These are phyloP conservation scores for Fusarium sp. DNA, from an alignment of 2,329 filamentous ascomycete genomes.

Conservation along the genomic window DNA sequence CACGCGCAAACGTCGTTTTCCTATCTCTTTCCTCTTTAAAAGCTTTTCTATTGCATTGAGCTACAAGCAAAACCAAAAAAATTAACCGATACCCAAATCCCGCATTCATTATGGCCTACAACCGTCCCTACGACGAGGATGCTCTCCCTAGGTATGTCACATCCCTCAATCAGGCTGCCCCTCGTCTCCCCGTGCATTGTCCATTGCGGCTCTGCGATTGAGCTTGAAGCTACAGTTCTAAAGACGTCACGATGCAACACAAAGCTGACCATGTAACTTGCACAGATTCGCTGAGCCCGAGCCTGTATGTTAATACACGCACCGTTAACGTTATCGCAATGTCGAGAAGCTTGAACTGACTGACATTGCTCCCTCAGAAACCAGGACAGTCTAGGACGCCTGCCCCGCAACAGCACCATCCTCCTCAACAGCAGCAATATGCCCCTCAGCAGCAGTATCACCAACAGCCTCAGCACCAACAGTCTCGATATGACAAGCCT, in stretches of 20 bases:
- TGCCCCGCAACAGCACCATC: conserved; percentile 47
- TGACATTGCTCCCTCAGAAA: conserved; percentile 53
- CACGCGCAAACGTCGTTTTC: conserved; percentile 9
- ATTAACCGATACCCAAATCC: background rate
- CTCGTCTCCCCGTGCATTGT: conserved; percentile 39
- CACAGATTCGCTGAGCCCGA: conserved; percentile 81
- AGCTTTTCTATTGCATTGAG: background rate
- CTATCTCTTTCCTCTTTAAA: conserved; percentile 1
- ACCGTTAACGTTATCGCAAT: background rate
- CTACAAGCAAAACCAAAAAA: background rate
- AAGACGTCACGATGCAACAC: conserved; percentile 27
- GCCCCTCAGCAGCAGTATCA: conserved; percentile 24
- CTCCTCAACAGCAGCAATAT: conserved; percentile 46
- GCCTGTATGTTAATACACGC: conserved; percentile 62
- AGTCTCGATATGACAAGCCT: conserved; percentile 64
- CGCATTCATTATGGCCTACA: conserved; percentile 82
- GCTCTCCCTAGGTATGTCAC: conserved; percentile 81
- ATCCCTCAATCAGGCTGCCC: conserved; percentile 22
- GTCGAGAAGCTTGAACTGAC: conserved; percentile 32
- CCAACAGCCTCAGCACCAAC: conserved; percentile 45
- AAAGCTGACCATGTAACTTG: conserved; percentile 44
- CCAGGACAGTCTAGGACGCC: conserved; percentile 51
- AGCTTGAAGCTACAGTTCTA: conserved; percentile 13
- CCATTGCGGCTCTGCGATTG: conserved; percentile 39
- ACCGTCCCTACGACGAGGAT: conserved; percentile 92